These are phyloP conservation scores for Lactarius tabidus DNA, from an alignment of 768 basidiomycete genomes.

Conservation along the genomic window DNA sequence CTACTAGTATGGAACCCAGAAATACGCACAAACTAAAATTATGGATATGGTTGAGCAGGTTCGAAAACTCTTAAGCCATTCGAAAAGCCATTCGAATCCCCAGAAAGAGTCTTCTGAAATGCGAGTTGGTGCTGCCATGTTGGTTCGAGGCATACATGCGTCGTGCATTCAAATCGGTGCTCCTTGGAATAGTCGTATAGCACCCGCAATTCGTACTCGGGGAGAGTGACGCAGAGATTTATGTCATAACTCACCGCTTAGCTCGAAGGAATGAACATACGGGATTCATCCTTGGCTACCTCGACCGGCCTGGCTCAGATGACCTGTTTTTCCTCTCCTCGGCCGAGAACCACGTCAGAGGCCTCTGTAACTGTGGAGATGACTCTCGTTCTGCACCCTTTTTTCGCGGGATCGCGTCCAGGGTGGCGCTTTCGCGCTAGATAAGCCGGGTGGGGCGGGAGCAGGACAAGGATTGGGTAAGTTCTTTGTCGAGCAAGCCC, in stretches of 20 bases:
- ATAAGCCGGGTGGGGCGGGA: background rate
- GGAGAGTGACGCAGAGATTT: constrained; percentile 27
- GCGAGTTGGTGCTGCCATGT: background rate
- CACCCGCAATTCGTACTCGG: constrained; percentile 31
- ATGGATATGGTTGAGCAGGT: background rate
- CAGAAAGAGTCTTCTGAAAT: constrained; percentile 9
- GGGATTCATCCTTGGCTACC: background rate
- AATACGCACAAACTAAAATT: constrained; percentile 15
- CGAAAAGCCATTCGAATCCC: too few relatives aligned
- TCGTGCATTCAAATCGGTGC: constrained; percentile 31
- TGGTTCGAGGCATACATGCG: constrained; percentile 23
- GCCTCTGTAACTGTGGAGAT: constrained; percentile 11
- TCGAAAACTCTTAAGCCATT: constrained; percentile 31
- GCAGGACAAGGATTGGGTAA: background rate
- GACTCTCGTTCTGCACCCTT: background rate
- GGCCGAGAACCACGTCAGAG: background rate
- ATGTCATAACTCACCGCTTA: background rate
- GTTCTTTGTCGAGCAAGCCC: constrained; percentile 25
- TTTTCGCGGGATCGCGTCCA: constrained; percentile 9
- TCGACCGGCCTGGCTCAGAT: constrained; percentile 9
- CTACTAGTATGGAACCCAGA: background rate
- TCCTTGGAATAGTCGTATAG: constrained; percentile 30
- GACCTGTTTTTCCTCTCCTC: constrained; percentile 13
- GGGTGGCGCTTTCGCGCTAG: constrained; percentile 13
- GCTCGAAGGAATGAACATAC: constrained; percentile 3